Base-by-base conservation (phyloP, 2,329 filamentous ascomycete species). In the Dactylellina haptotyla region DNA sequence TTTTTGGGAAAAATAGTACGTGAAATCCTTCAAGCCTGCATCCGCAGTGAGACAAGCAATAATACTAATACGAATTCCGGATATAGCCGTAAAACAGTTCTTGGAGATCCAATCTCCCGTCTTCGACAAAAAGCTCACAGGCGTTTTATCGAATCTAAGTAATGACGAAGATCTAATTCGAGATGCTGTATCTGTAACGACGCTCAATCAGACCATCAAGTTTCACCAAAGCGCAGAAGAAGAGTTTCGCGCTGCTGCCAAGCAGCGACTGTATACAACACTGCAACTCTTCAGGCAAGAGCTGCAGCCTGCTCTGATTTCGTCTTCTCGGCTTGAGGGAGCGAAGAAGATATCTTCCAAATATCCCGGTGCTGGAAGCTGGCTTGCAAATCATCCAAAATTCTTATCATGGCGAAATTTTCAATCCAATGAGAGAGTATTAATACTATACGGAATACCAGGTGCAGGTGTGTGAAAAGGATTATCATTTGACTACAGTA, bases 381-480 rank as follows among this genome's bases (percentile, higher is more conserved):
- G 59, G 59, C 37, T 64, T 14, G 6, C 30, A 4, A 41, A 34
- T 6, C 46, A 64, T n/a, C 34, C 46, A 1, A 26, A 45, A 32
- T 43, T 32, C 14, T 64, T 46, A 6, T 25, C 14, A 54, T 46
- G 48, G 25, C 10, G 4, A 41, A 18, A 12, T 5, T 23, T 3
- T 23, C 14, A 25, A 12, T 9, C 14, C 18, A 10, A 6, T 2
- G 32, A 30, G 4, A 28, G 28, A 3, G n/a, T 63, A 6, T 9
- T 64, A 25, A 25, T 46, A 3, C 39, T 64, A 9, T 45, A 54
- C 34, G 59, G 59, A n/a, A 64, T 54, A 34, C 59, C 59, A 2
- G 48, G 34, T 3, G 59, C 48, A 34, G 59, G 59, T 64, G 37
- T 6, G 34, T 56, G 4, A 2, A 18, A 28, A 14, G 4, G 9